phyloP scores from a whole-genome alignment of 2,329 filamentous ascomycete genomes.

The Sarocladium brachiariae region DNA sequence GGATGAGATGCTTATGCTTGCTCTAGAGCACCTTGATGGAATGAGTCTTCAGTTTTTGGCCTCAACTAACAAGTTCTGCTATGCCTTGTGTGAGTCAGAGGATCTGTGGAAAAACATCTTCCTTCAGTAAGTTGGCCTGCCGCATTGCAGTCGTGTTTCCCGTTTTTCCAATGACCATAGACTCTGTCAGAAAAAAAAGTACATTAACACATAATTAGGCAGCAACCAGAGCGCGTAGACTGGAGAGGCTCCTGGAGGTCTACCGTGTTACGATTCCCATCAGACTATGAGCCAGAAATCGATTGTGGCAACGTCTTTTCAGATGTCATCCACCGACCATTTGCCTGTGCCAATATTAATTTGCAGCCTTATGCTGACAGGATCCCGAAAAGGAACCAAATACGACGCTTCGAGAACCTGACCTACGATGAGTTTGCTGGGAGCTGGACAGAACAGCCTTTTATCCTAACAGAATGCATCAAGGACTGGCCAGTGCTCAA shows the following conservation, averaged over 20 bases:
- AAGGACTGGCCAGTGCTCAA: constrained; percentile 72
- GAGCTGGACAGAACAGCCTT: constrained; percentile 73
- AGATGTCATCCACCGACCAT: constrained; percentile 83
- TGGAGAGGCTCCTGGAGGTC: constrained; percentile 85
- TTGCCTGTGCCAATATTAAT: constrained; percentile 74
- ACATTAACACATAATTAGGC: constrained; percentile 11
- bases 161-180: neutral
- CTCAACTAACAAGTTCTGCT: constrained; percentile 75
- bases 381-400: constrained; percentile 69
- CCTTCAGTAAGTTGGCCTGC: constrained; percentile 60
- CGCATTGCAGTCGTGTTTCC: neutral
- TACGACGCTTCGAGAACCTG: constrained; percentile 62
- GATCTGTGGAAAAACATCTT: constrained; percentile 87
- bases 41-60: constrained; percentile 58
- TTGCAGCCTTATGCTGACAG: constrained; percentile 58
- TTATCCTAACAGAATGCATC: constrained; percentile 78
- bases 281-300: constrained; percentile 46
- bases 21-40: constrained; percentile 70
- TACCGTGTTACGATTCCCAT: constrained; percentile 58
- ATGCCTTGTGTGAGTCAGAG: constrained; percentile 76
- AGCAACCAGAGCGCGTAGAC: constrained; percentile 26
- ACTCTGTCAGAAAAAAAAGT: neutral
- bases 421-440: constrained; percentile 66
- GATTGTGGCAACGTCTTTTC: constrained; percentile 79
- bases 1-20: constrained; percentile 70